Base-by-base conservation (phyloP, 2,329 filamentous ascomycete genomes). In the Fusarium veterinarium region DNA sequence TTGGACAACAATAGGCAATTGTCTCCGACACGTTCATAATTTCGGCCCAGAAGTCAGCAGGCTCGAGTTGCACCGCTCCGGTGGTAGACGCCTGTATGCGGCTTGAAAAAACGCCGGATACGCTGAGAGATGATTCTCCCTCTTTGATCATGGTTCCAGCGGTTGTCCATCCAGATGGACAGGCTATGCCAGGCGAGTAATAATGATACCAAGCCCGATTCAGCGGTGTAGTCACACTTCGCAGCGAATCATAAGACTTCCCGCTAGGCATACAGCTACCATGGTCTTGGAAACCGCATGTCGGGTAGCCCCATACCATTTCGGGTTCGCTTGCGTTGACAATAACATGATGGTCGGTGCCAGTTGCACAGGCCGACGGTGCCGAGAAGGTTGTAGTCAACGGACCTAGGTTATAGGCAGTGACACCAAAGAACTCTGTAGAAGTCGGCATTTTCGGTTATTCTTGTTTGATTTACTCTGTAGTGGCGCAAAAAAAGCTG, bases 1-100 rank as follows among this genome's bases (percentile, higher is more conserved):
- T 60, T 0, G 69, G 64, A 9, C 64, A 67, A 7, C 64, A 67
- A 7, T 33, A 46, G 3, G 46, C 62, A 31, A 67, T 40, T 5
- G 53, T 67, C 16, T 67, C 64, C 0, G 35, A 33, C 0, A 28
- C 30, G 0, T 67, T 46, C 10, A 67, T 35, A 8, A 61, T n/a
- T 17, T 67, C 17, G 13, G 12, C 12, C 59, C 59, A 61, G 3
- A 25, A 37, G 10, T 38, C 40, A 6, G 12, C 9, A 20, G 40
- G 25, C 8, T 31, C 17, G 4, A 55, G 51, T 4, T 37, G 23
- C 16, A 33, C 13, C 6, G 12, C n/a, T 8, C 49, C 35, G 5
- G 17, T 35, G 12, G 0, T 16, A 16, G 19, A 11, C 16, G 12
- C 58, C 16, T 53, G 9, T 3, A 41, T 1, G 4, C 19, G 13